Evolutionary conservation across 108 stramenopile genomes (phyloP), one percentile per base, ranked within the genome.

Genomic region (Asterionellopsis glacialis): DNA sequence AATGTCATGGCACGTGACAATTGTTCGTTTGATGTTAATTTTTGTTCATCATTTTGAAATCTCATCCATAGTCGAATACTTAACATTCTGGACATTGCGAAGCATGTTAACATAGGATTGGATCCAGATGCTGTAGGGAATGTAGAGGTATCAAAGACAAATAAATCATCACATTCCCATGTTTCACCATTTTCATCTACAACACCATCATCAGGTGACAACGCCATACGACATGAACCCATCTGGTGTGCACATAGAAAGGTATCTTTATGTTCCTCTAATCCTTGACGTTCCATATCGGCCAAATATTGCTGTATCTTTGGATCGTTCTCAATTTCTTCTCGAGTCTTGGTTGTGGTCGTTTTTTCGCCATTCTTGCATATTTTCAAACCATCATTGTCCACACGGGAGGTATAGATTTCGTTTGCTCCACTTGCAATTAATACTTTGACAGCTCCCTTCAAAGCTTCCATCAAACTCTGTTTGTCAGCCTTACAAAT

Each of bases 121-220:
- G 73, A 77, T 18, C 78, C 79, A 49, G 77, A 52, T 11, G 84
- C 71, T 23, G 84, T 80, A 6, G 84, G 84, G 33, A 85, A 77
- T 11, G 66, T 65, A 19, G 72, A 74, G 2, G 71, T 79, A 58
- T 85, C 84, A 45, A 75, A 68, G 16, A 85, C 84, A 59, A 68
- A 80, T 1, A 85, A 47, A 28, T 82, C 70, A 18, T 80, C 65
- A 48, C 64, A 62, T 52, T 85, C 84, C 78, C 80, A 82, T 40
- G 47, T 22, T 56, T 81, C 84, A 11, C 84, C 84, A 22, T 74
- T 64, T 48, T 56, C 55, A 28, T 72, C 64, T 33, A 82, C 65
- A 9, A 76, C 81, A 11, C 80, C 77, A 10, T 47, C 53, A 15
- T 44, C 51, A 21, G 57, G 49, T 41, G 51, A 59, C 6, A 67